phyloP scores from a whole-genome alignment of 768 basidiomycete species.

The Xerocomellus intermedius region DNA sequence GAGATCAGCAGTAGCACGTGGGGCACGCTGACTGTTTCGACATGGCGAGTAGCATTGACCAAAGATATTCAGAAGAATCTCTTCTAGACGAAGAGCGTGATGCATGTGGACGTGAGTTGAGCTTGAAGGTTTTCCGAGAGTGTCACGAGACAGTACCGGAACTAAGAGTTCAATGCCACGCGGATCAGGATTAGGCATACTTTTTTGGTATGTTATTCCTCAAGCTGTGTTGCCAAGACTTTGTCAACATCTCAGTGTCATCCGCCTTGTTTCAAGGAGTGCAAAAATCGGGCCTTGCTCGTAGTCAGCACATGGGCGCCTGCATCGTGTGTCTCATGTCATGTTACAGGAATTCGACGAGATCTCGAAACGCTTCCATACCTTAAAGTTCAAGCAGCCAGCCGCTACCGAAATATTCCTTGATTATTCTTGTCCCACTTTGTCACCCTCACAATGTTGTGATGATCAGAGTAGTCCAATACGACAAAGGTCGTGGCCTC shows the following conservation, averaged over 20 bases:
- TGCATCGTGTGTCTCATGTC: too few species aligned
- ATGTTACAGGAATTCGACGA: too few species aligned
- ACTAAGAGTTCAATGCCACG: too few species aligned
- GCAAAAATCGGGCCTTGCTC: too few species aligned
- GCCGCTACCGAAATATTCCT: background rate
- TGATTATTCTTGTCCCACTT: background rate
- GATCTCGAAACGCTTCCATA: too few species aligned
- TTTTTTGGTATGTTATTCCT: too few species aligned
- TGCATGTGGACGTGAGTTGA: slow-evolving; percentile 6
- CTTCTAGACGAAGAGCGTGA: slow-evolving; percentile 8
- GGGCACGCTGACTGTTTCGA: background rate
- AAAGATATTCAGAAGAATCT: slow-evolving; percentile 7
- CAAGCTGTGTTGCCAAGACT: too few species aligned
- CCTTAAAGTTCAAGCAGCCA: background rate
- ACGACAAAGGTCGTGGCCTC: background rate
- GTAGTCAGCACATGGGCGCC: too few species aligned
- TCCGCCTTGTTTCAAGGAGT: too few species aligned
- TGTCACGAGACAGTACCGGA: background rate
- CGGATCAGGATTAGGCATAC: too few species aligned
- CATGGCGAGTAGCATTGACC: background rate
- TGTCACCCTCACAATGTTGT: too few species aligned
- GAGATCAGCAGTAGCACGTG: background rate
- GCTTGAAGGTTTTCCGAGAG: background rate
- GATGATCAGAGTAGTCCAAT: background rate
- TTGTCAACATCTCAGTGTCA: too few species aligned